Conservation (phyloP, 495 filamentous ascomycete species). For the Massariosphaeria phaeospora region DNA sequence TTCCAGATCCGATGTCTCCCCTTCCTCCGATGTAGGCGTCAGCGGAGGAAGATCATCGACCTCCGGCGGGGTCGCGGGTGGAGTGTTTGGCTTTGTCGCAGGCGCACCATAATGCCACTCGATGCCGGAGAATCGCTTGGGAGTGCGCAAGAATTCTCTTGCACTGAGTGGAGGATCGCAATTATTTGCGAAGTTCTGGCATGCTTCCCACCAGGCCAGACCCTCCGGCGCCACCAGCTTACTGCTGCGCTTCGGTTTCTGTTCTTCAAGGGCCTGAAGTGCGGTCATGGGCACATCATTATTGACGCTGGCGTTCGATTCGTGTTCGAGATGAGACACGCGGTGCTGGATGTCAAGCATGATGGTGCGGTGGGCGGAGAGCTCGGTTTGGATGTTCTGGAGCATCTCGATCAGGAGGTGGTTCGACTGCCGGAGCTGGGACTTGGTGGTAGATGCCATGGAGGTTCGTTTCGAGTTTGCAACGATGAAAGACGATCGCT, state of each 20-base stretch:
- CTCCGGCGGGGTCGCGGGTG: constrained; percentile 14
- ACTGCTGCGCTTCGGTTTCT: constrained; percentile 11
- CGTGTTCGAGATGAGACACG: constrained; percentile 20
- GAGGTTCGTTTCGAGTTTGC: constrained; percentile 13
- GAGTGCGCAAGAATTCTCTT: constrained; percentile 19
- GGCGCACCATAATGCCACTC: constrained; percentile 10
- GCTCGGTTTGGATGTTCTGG: constrained; percentile 18
- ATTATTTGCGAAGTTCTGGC: constrained; percentile 22
- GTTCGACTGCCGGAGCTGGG: constrained; percentile 16
- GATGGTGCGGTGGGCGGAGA: constrained; percentile 19
- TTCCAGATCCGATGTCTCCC: neutral
- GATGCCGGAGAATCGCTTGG: constrained; percentile 14
- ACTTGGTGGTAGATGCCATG: constrained; percentile 20
- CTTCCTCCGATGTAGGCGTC: constrained; percentile 19
- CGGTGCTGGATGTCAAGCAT: constrained; percentile 26
- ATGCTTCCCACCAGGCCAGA: constrained; percentile 21
- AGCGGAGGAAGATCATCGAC: constrained; percentile 22
- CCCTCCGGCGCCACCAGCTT: constrained; percentile 17
- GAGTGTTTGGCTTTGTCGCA: neutral
- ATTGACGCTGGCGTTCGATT: constrained; percentile 9
- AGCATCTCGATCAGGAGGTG: constrained; percentile 22
- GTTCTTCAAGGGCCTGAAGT: constrained; percentile 15
- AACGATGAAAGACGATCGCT: constrained; percentile 4
- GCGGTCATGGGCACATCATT: constrained; percentile 2
- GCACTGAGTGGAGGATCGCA: constrained; percentile 17